A percentile compares a stretch with the other conserved stretches of the same genome.
Conservation (phyloP, 2,329 filamentous ascomycete species). For the Phyllosticta paracitricarpa region DNA sequence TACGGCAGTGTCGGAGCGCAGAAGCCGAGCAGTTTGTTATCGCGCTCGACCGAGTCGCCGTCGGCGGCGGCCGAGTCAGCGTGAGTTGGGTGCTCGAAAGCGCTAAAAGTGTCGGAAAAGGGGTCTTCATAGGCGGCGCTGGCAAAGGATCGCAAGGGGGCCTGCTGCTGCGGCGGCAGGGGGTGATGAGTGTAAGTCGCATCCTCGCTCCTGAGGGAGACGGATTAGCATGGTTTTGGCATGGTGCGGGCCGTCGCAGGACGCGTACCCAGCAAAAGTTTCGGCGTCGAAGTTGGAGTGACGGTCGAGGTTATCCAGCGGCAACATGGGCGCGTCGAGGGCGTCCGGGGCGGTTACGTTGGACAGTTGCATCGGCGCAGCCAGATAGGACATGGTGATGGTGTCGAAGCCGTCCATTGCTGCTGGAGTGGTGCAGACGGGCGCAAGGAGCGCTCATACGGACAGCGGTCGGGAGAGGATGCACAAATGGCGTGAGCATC, state of each 20-base stretch:
- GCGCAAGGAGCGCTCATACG: neutral
- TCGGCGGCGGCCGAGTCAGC: conserved; percentile 38
- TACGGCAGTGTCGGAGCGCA: conserved; percentile 41
- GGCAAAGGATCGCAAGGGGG: conserved; percentile 39
- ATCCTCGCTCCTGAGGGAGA: conserved; percentile 40
- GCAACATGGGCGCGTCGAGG: conserved; percentile 33
- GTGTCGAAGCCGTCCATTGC: conserved; percentile 49
- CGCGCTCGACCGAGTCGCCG: conserved; percentile 51
- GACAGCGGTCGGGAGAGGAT: neutral
- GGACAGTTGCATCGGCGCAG: conserved; percentile 46
- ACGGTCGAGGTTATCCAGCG: conserved; percentile 47
- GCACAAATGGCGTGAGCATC: neutral
- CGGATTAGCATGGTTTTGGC: conserved; percentile 21
- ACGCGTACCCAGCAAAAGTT: conserved; percentile 47
- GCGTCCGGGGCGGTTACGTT: conserved; percentile 36
- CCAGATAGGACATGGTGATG: conserved; percentile 52
- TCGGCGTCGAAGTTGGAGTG: conserved; percentile 52
- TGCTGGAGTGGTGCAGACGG: conserved; percentile 11
- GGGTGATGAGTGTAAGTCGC: conserved; percentile 34
- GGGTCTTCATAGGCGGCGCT: conserved; percentile 40
- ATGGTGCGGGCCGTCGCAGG: conserved; percentile 11
- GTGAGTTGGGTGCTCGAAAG: conserved; percentile 36
- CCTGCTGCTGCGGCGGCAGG: conserved; percentile 28
- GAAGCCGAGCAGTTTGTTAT: conserved; percentile 48
- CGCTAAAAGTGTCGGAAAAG: conserved; percentile 41